Base-by-base conservation (phyloP, 768 basidiomycete species). In the Cystofilobasidium capitatum region DNA sequence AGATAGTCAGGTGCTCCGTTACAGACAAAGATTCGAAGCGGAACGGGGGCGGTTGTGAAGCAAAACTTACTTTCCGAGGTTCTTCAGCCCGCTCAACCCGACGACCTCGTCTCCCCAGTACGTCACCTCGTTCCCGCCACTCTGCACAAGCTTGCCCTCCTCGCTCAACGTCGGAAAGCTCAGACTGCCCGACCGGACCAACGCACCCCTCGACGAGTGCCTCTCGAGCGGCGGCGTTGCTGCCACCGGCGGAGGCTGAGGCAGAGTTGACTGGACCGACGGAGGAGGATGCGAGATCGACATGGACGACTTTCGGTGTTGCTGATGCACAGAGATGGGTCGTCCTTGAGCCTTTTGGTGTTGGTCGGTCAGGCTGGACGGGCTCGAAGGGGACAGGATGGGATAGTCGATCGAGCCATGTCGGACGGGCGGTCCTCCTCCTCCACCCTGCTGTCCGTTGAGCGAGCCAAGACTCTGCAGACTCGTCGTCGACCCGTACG, bases 21-120 rank as follows among this genome's bases (percentile, higher is more conserved):
- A 33, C 7, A 24, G 40, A 10, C 20, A 20, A 20, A 42, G 40
- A 42, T 10, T 42, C 10, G 10, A 20, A 42, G 40, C 40, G 20
- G 10, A 20, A 20, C 40, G 40, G 40, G 44, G 44, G n/a, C 5
- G 10, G 47, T 31, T 26, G 17, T 6, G n/a, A 16, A 16, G 10
- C 9, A 4, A 13, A 13, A 76, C 77, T 72, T 65, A 77, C 77
- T 76, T 76, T 64, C 77, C 77, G 69, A 98, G 75, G 75, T 99
- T 99, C 83, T 93, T 93, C 75, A 99, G 76, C 4, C 94, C 94
- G 0, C 86, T 85, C 24, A 85, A 85, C 29, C 86, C 87, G 63
- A 92, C 85, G 69, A 86, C 83, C 45, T 84, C 80, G 74, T 92
- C 89, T 17, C 81, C 77, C 92, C 92, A 97, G 76, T 88, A 93